Percentiles rank a stretch among this genome's conserved stretches.
phyloP scores from a whole-genome alignment of 2,329 filamentous ascomycete genomes.

The Penicillium sp. region DNA sequence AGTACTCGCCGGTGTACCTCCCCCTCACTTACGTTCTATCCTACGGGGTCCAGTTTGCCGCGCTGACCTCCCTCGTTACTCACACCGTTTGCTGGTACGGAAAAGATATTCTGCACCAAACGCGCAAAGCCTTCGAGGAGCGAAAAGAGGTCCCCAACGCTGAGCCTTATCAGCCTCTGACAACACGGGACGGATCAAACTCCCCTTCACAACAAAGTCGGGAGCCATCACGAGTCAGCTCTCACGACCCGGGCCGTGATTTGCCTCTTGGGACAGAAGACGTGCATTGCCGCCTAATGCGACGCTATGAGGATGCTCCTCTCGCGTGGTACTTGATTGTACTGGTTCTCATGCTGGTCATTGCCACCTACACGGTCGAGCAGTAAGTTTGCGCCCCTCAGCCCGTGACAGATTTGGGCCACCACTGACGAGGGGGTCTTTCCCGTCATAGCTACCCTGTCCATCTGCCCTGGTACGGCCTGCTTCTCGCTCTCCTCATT shows the following conservation, averaged over 20 bases:
- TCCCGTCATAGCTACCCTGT: constrained; percentile 60
- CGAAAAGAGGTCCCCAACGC: constrained; percentile 47
- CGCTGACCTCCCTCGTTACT: constrained; percentile 69
- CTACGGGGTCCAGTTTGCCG: constrained; percentile 81
- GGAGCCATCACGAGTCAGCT: constrained; percentile 14
- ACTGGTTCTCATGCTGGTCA: constrained; percentile 66
- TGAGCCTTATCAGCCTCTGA: constrained; percentile 50
- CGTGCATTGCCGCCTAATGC: constrained; percentile 79
- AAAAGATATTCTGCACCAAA: constrained; percentile 71
- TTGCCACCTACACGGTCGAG: constrained; percentile 79
- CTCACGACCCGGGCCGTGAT: constrained; percentile 19
- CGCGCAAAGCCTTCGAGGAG: constrained; percentile 63
- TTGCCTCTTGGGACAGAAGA: constrained; percentile 64
- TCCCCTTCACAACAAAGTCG: constrained; percentile 3
- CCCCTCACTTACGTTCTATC: constrained; percentile 83
- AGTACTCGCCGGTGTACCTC: constrained; percentile 78
- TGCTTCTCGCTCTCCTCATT: constrained; percentile 70
- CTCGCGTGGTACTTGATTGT: constrained; percentile 74
- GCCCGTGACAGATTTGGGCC: neutral
- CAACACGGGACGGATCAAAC: constrained; percentile 3
- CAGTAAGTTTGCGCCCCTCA: constrained; percentile 51
- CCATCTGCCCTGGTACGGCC: constrained; percentile 78
- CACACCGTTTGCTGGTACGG: constrained; percentile 83
- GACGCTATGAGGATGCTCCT: constrained; percentile 72
- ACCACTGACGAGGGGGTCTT: constrained; percentile 12